Evolutionary conservation across 257 asterid genomes (phyloP), one percentile per base, ranked within the genome.

Genomic region (Forsythia viridissima): DNA sequence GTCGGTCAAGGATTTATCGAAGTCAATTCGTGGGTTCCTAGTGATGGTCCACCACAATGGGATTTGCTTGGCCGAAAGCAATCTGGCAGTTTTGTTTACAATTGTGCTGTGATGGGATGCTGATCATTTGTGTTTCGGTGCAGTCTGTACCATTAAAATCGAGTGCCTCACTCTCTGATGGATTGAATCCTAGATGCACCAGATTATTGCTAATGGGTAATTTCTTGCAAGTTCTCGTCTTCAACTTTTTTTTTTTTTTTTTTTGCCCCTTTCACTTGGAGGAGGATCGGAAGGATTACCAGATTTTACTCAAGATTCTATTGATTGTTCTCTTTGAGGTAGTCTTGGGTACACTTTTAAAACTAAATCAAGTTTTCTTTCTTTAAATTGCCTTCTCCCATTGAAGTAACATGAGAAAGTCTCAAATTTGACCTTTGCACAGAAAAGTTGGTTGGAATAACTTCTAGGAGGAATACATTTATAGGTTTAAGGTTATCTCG

Each of bases 1-100:
- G 73, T 82, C 1, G 86, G 88, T 12, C 97, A 90, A 80, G 91
- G 97, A n/a, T 87, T 72, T 38, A 84, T 94, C 3, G 94, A 92
- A 83, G 87, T 94, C 57, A 89, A 91, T 80, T 85, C 97, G 4
- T 94, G 98, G 97, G 87, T 85, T 61, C 98, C 97, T 0, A 72
- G 81, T 2, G 92, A 86, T 36, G 92, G 87, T 12, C 89, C 91
- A 0, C 93, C 92, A 0, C 81, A 73, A 48, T 94, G 98, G 98
- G 82, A 48, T 40, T 66, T 84, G 63, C 61, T 86, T 18, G 88
- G 82, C 21, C 71, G 75, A 55, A 86, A 86, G 61, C 78, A 77
- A 57, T 81, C 76, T 3, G 88, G 88, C 51, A 81, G 71, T 78
- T 86, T 86, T 73, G 89, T 86, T 16, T 86, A 83, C 76, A 86